These are phyloP conservation scores for Marchantia paleacea DNA, from an alignment of 225 moss, liverwort and hornwort genomes.

Conservation along the genomic window DNA sequence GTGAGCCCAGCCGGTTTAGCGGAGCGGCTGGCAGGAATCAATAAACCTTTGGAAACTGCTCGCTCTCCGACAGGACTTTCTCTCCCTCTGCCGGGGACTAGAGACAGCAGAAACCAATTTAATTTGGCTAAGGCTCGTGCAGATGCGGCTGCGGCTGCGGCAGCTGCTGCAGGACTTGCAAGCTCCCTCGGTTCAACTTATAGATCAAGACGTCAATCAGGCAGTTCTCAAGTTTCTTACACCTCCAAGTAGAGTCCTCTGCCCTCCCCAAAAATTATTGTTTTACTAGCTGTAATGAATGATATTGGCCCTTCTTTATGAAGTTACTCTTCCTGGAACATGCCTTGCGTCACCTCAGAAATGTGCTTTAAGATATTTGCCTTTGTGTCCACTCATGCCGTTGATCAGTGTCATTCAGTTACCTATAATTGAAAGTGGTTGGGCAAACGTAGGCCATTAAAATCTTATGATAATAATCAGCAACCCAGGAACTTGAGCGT, in stretches of 20 bases:
- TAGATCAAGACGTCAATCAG: conserved; percentile 67
- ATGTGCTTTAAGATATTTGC: too few relatives aligned
- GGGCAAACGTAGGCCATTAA: background rate
- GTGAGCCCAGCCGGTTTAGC: conserved; percentile 14
- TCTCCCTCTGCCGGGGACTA: conserved; percentile 33
- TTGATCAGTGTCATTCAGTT: background rate
- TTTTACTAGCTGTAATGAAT: background rate
- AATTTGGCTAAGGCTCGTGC: conserved; percentile 85
- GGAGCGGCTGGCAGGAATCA: conserved; percentile 18
- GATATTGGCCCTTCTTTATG: background rate
- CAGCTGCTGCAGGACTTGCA: conserved; percentile 33
- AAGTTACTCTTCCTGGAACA: background rate
- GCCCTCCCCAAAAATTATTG: background rate
- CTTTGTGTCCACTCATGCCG: background rate
- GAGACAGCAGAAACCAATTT: conserved; percentile 62
- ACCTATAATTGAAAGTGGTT: background rate
- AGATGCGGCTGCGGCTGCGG: conserved; percentile 68
- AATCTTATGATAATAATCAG: too few relatives aligned
- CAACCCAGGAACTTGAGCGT: too few relatives aligned
- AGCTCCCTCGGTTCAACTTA: conserved; percentile 61
- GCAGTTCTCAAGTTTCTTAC: conserved; percentile 74
- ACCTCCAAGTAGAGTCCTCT: conserved; percentile 55
- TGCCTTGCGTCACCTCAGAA: background rate
- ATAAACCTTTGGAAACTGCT: background rate
- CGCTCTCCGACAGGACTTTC: conserved; percentile 14